Percentiles rank a stretch among this genome's conserved stretches.
phyloP scores from a whole-genome alignment of 2,329 filamentous ascomycete genomes.

The Fusarium torulosum region DNA sequence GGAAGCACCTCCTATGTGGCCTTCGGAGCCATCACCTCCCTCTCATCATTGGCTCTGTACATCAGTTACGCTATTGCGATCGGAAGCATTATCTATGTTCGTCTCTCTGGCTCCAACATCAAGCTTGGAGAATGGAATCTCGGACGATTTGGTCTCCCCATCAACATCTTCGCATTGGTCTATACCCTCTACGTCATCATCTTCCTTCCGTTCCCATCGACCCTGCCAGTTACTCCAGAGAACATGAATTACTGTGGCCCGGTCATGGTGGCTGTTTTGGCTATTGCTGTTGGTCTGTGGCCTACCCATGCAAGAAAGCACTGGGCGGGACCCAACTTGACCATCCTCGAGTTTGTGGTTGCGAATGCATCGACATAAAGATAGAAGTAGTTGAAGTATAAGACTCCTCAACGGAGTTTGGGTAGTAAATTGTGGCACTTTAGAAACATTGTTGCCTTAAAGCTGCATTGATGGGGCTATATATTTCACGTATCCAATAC shows the following conservation, averaged over 20 bases:
- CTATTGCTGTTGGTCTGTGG: constrained; percentile 40
- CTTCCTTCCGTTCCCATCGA: constrained; percentile 46
- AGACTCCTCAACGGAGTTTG: no score
- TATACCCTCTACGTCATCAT: constrained; percentile 45
- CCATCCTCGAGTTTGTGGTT: constrained; percentile 44
- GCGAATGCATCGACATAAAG: constrained; percentile 20
- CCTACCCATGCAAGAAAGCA: constrained; percentile 38
- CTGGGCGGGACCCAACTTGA: constrained; percentile 43
- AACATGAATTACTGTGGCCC: constrained; percentile 47
- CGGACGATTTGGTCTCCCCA: constrained; percentile 29
- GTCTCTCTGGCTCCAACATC: constrained; percentile 17
- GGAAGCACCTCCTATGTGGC: constrained; percentile 45
- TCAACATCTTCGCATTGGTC: constrained; percentile 41
- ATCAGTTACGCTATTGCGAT: constrained; percentile 47
- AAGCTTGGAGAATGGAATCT: constrained; percentile 47
- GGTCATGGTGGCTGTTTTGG: constrained; percentile 42
- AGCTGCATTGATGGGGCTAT: no score
- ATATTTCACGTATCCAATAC: no score
- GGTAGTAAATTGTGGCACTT: no score
- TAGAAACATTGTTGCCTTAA: no score
- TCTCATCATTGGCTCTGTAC: constrained; percentile 45
- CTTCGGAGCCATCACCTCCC: constrained; percentile 43
- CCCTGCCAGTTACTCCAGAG: constrained; percentile 37
- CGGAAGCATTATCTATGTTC: constrained; percentile 42
- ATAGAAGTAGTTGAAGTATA: neutral